phyloP scores from a whole-genome alignment of 73 alveolate species.

The Paramecium caudatum region DNA sequence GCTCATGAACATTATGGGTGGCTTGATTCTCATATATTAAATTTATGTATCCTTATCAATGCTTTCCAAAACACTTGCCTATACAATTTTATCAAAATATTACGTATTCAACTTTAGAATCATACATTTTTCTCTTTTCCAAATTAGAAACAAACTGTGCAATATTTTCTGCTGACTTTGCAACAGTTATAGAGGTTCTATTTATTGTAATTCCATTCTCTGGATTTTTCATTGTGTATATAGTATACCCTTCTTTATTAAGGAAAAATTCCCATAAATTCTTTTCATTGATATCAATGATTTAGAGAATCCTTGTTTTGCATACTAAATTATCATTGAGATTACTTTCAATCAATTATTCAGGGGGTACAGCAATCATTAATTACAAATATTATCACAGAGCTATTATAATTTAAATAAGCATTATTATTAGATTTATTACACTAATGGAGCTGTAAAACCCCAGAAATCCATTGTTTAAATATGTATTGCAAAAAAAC shows the following conservation, averaged over 20 bases:
- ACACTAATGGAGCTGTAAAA: too few species aligned
- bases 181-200: neutral
- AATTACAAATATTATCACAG: too few species aligned
- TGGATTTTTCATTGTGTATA: constrained; percentile 8
- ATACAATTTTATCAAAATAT: neutral
- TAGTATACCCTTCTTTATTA: constrained; percentile 18
- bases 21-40: constrained; percentile 48
- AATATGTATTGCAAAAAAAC: too few species aligned
- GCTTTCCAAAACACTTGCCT: constrained; percentile 29
- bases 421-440: too few species aligned
- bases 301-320: neutral
- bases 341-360: neutral
- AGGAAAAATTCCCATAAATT: constrained; percentile 53
- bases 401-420: too few species aligned
- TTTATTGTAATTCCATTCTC: constrained; percentile 46
- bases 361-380: neutral
- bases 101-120: constrained; percentile 35
- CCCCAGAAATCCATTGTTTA: too few species aligned
- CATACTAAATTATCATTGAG: neutral
- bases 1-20: constrained; percentile 31
- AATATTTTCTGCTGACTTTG: neutral
- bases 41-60: constrained; percentile 19
- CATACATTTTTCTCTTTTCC: constrained; percentile 39
- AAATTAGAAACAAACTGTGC: constrained; percentile 21
- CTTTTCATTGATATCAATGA: constrained; percentile 38